Evolutionary conservation across 257 asterid genomes (phyloP).

Genomic region (Scutellaria barbata): DNA sequence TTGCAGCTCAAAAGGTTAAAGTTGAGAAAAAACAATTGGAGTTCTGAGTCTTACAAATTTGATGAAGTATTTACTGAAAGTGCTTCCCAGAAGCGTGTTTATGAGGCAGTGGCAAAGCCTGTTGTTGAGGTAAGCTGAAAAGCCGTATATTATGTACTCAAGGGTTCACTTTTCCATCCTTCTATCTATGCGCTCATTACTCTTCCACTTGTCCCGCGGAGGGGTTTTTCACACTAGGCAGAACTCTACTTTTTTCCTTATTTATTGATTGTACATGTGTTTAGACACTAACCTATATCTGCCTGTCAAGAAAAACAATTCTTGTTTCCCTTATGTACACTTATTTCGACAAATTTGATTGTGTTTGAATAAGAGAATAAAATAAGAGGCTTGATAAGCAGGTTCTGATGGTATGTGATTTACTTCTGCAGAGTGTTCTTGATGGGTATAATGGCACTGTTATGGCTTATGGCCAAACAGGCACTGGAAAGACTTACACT

Average conservation of each 20-base stretch:
- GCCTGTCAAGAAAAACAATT: background rate
- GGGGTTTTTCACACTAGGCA: background rate
- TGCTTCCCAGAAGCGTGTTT: conserved; percentile 88
- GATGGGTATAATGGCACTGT: conserved; percentile 92
- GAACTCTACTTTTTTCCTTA: background rate
- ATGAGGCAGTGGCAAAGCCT: conserved; percentile 92
- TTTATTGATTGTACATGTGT: conserved; percentile 7
- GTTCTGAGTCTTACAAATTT: conserved; percentile 72
- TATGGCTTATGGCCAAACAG: conserved; percentile 95
- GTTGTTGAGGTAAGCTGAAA: conserved; percentile 75
- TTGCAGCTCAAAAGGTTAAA: conserved; percentile 79
- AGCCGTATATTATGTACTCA: conserved; percentile 7
- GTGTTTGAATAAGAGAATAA: conserved; percentile 5
- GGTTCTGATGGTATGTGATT: conserved; percentile 24
- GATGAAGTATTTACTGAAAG: conserved; percentile 81
- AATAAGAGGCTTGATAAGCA: background rate
- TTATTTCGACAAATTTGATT: background rate
- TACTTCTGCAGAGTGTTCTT: conserved; percentile 75
- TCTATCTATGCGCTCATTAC: conserved; percentile 4
- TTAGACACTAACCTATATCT: background rate
- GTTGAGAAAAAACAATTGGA: conserved; percentile 90
- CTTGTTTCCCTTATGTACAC: background rate
- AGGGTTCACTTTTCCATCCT: conserved; percentile 10
- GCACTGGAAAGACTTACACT: conserved; percentile 94
- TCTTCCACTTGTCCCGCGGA: background rate